Percentiles rank a stretch among this genome's conserved stretches.
Conservation (phyloP, 495 filamentous ascomycete species). For the Jackrogersella minutella region DNA sequence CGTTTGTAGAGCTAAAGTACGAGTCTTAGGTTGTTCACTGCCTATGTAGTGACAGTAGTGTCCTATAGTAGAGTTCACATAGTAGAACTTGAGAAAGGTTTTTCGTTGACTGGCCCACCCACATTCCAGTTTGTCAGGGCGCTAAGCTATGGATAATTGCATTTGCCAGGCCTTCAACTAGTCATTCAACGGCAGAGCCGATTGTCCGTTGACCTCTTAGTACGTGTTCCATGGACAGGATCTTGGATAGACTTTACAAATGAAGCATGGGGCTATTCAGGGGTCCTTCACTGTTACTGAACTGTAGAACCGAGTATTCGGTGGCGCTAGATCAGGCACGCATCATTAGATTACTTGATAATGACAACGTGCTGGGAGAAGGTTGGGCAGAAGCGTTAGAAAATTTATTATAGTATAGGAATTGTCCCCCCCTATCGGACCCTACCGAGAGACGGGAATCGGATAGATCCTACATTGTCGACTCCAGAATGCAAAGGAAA, state of each 20-base stretch:
- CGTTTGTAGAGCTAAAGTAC: conserved; percentile 2
- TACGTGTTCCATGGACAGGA: conserved; percentile 23
- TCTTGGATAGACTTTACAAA: conserved; percentile 5
- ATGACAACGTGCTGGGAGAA: conserved; percentile 24
- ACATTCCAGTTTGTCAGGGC: not conserved
- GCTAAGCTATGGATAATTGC: conserved; percentile 1
- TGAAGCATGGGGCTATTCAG: not conserved
- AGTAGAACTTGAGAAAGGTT: not conserved
- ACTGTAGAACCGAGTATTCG: conserved; percentile 14
- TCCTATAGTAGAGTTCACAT: no score
- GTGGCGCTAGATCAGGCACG: conserved; percentile 31
- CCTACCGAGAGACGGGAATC: conserved; percentile 31
- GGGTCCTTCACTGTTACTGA: not conserved
- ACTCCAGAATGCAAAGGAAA: conserved; percentile 3
- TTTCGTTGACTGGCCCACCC: conserved; percentile 1
- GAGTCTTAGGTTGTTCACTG: no score
- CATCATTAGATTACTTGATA: conserved; percentile 18
- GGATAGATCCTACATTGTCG: conserved; percentile 26
- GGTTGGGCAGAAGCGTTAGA: conserved; percentile 14
- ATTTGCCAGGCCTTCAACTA: conserved; percentile 5
- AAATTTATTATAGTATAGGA: not conserved
- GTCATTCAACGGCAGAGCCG: conserved; percentile 18
- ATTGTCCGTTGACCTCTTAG: conserved; percentile 1
- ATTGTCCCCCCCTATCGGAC: conserved; percentile 23
- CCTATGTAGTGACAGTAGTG: no score